Evolutionary conservation across 257 asterid genomes (phyloP).

Genomic region (Salvia rosmarinus): DNA sequence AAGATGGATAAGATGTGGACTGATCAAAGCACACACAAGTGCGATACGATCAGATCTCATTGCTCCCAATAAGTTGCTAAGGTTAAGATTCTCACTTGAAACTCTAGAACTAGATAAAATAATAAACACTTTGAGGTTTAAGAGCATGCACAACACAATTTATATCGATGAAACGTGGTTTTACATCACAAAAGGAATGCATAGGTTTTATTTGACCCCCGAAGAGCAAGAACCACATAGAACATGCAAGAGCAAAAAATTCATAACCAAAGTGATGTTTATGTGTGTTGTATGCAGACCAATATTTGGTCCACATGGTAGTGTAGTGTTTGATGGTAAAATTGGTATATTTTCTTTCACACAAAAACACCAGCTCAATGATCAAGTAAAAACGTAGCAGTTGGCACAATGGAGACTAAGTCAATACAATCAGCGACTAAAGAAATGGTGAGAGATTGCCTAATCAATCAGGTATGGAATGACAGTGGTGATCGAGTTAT

Average conservation of each 20-base stretch:
- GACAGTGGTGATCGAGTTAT: not conserved
- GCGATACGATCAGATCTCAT: not conserved
- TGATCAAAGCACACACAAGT: not conserved
- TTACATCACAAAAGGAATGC: not conserved
- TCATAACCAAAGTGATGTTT: too few relatives aligned
- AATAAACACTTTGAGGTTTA: not conserved
- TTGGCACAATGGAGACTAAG: not conserved
- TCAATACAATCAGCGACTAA: not conserved
- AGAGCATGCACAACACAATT: conserved; percentile 4
- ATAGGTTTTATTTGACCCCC: not conserved
- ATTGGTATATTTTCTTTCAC: not conserved
- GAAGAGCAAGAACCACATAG: not conserved
- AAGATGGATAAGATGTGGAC: too few relatives aligned
- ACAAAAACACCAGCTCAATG: not conserved
- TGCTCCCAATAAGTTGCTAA: not conserved
- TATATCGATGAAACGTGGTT: conserved; percentile 4
- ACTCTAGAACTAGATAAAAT: not conserved
- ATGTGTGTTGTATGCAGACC: not conserved
- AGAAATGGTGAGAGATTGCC: not conserved
- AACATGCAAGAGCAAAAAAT: not conserved
- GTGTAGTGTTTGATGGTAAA: not conserved
- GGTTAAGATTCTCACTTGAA: not conserved
- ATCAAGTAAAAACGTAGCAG: not conserved
- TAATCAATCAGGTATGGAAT: not conserved
- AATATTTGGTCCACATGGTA: not conserved